phyloP scores from a whole-genome alignment of 1,284 basidiomycete genomes.

The Afroboletus lepidellus region DNA sequence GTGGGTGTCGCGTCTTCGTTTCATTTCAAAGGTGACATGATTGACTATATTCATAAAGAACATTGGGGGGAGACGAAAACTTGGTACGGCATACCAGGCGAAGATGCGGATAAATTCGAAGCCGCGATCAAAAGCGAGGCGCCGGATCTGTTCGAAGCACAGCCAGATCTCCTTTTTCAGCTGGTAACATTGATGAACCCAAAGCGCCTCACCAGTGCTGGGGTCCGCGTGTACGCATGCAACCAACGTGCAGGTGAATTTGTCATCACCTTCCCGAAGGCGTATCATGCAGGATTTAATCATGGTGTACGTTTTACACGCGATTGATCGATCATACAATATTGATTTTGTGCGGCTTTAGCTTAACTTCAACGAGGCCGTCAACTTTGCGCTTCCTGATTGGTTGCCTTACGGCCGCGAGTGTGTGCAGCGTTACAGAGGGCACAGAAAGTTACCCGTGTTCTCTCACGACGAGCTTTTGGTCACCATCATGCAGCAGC shows the following conservation, averaged over 20 bases:
- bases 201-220: constrained; percentile 79
- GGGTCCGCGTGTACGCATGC: constrained; percentile 92
- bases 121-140: constrained; percentile 93
- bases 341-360: constrained; percentile 37
- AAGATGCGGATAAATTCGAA: constrained; percentile 94
- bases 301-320: constrained; percentile 74
- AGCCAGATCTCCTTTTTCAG: constrained; percentile 96
- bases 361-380: constrained; percentile 99
- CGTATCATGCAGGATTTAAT: constrained; percentile 98
- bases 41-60: constrained; percentile 54
- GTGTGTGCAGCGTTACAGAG: constrained; percentile 86
- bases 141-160: constrained; percentile 97
- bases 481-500: constrained; percentile 91
- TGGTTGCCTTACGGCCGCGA: constrained; percentile 89
- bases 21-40: constrained; percentile 17
- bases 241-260: constrained; percentile 98
- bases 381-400: constrained; percentile 97
- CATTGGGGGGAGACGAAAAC: constrained; percentile 99
- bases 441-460: constrained; percentile 90
- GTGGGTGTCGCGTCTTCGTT: constrained; percentile 48
- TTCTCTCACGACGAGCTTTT: constrained; percentile 98
- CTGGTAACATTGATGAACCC: constrained; percentile 99
- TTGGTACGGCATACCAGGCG: constrained; percentile 97
- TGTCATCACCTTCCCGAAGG: constrained; percentile 96
- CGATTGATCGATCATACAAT: constrained; percentile 21